Evolutionary conservation across 139 green algal genomes (phyloP), one percentile per base, ranked within the genome.

Genomic region (Asterochloris sp.): DNA sequence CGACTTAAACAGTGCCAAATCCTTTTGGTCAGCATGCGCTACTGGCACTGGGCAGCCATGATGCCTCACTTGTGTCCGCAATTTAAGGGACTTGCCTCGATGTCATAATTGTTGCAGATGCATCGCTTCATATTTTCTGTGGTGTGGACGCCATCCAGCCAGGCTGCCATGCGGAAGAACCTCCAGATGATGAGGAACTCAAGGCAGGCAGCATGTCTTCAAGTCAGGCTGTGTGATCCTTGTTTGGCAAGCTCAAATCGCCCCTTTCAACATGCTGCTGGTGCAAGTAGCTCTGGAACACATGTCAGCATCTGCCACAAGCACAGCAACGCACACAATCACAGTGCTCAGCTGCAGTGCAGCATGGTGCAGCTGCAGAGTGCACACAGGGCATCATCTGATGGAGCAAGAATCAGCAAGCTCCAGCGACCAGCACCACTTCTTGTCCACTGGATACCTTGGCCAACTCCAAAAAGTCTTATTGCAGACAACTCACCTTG

Each of bases 71-170:
- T 6, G 38, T 54, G 38, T 54, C 38, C 6, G 38, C 38, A 54
- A 54, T 2, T 54, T n/a, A n/a, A 21, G 17, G 66, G 66, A 24
- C 54, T 47, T 4, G 94, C 92, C 88, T 95, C 87, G 38, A 98
- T 89, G 78, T 98, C 92, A 78, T 97, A 98, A 87, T 98, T 98
- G 85, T 98, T 96, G 67, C 88, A 91, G n/a, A 99, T 91, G 85
- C 95, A 98, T 67, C 95, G 90, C 0, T 80, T 84, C 95, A 99
- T 98, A 91, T 99, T 99, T 84, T 98, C 96, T 0, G 94, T 94
- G 0, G 91, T 84, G n/a, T 93, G 90, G 0, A 97, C 74, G 47
- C 93, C 94, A 54, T 96, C 95, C 17, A 93, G 84, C 60, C 99
- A 80, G 15, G 96, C 91, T 62, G 60, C 89, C 13, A 95, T 66